These are phyloP conservation scores for Gossypium aridum DNA, from an alignment of 441 rosid genomes.

Conservation along the genomic window DNA sequence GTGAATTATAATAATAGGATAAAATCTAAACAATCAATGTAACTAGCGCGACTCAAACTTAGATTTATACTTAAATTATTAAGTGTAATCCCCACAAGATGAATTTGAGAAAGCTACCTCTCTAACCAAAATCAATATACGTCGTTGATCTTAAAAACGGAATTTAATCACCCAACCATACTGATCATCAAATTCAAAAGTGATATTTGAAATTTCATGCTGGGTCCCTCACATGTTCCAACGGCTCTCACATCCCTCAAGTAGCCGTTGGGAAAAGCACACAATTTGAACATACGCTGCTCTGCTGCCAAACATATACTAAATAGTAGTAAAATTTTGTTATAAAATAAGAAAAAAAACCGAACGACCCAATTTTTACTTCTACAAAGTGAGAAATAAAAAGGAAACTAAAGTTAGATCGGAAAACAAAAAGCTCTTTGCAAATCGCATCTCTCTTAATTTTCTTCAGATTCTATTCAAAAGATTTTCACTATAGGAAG, in stretches of 20 bases:
- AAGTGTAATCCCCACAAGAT: too few species aligned
- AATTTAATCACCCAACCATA: neutral
- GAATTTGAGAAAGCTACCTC: neutral
- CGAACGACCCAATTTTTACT: neutral
- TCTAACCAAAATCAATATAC: neutral
- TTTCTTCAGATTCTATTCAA: conserved; percentile 1
- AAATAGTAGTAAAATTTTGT: neutral
- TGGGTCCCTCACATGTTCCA: conserved; percentile 7
- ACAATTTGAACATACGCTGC: conserved; percentile 7
- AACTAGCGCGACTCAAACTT: accelerated
- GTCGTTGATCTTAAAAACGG: neutral
- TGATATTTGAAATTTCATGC: conserved; percentile 22
- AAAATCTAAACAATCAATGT: too few species aligned
- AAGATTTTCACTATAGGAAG: neutral
- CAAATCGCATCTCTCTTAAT: neutral
- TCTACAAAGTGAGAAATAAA: neutral
- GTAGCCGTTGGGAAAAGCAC: conserved; percentile 24
- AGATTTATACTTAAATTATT: too few species aligned
- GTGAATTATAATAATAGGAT: too few species aligned
- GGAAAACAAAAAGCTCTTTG: neutral
- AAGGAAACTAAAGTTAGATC: neutral
- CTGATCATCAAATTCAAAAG: neutral
- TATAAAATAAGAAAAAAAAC: neutral
- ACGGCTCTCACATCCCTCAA: conserved; percentile 8
- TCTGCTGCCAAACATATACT: neutral